Evolutionary conservation across 257 asterid genomes (phyloP).

Genomic region (Solanum dulcamara): DNA sequence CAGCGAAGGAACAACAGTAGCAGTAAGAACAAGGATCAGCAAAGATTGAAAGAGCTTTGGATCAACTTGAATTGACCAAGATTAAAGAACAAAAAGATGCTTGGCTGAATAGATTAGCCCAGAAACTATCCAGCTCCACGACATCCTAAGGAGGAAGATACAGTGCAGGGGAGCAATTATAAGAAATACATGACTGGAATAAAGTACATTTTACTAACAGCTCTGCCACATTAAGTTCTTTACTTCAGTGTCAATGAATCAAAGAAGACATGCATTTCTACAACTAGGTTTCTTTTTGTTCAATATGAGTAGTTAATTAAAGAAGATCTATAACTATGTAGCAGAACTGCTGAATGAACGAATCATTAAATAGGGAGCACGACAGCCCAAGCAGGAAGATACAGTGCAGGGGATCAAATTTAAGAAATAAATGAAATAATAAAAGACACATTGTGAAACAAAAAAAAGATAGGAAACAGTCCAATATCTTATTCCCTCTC

Average conservation of each 20-base stretch:
- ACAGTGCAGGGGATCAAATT: background rate
- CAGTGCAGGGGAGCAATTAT: background rate
- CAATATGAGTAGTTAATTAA: background rate
- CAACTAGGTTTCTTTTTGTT: background rate
- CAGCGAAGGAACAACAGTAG: background rate
- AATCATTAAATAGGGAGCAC: background rate
- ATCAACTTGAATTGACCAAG: background rate
- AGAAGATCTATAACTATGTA: background rate
- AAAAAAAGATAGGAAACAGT: background rate
- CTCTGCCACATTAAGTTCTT: background rate
- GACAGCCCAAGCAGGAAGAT: background rate
- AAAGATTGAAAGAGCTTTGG: background rate
- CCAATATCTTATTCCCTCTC: background rate
- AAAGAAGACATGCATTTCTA: background rate
- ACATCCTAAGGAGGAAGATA: background rate
- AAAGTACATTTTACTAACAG: background rate
- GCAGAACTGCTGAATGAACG: background rate
- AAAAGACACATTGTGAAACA: background rate
- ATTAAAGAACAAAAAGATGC: background rate
- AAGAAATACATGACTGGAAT: background rate
- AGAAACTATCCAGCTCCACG: background rate
- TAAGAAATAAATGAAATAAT: background rate
- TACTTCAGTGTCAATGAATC: background rate
- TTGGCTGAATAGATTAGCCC: background rate
- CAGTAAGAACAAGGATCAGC: background rate